Evolutionary conservation across 164 flowering plant species (phyloP), one percentile per base, ranked within the genome.

Genomic region (Magnolia officinalis): DNA sequence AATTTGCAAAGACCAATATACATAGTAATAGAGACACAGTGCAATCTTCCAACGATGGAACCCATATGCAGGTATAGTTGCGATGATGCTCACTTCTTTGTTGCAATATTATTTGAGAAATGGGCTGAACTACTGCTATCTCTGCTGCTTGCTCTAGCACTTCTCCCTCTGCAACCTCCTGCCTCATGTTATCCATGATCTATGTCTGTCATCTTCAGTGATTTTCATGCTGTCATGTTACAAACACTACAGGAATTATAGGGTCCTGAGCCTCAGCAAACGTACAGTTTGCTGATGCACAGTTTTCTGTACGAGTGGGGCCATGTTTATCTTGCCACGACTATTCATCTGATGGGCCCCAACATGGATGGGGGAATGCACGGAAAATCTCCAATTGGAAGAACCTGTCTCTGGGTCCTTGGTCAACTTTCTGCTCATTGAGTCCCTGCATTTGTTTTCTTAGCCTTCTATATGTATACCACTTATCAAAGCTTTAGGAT

Each of bases 31-130:
- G 78, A 76, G 92, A 95, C 75, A 85, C 86, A 21, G 18, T 83
- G 74, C 89, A 92, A 19, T 85, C 70, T 68, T 65, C 85, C n/a
- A 80, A 75, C 83, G 90, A 93, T 52, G 55, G 19, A 67, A 26
- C 24, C 50, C 63, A 51, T 67, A 49, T 29, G 70, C 63, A 29
- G 77, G 72, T 75, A 67, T 23, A 11, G 3, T 24, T 14, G 6
- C 51, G 16, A 65, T 45, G 69, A 24, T 63, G 29, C n/a, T 6
- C 31, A 51, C 26, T 21, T 24, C 20, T 21, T 51, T 51, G 59
- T 7, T 72, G 61, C 50, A 13, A 50, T 8, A 10, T 19, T 71
- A 6, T 71, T 9, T 37, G 50, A 11, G 18, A 29, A 29, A 67
- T 13, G 19, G 37, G 2, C 49, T 65, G 63, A 14, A 14, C 63